phyloP scores from a whole-genome alignment of 768 basidiomycete species.

The Kwoniella dejecticola region DNA sequence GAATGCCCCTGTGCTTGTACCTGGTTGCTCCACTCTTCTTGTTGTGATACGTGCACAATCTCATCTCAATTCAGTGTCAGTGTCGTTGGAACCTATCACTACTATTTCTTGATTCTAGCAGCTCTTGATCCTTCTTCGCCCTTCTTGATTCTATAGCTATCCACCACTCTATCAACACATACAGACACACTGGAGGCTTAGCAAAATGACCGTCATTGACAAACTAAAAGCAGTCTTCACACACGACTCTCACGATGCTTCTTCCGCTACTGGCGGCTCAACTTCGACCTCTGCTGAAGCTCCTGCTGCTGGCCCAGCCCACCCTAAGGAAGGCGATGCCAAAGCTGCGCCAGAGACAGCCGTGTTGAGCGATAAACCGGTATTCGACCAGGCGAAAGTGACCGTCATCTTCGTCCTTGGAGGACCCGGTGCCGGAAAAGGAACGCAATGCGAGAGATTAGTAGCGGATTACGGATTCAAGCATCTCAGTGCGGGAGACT shows the following conservation, averaged over 20 bases:
- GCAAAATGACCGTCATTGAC: constrained; percentile 45
- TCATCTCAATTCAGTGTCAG: no score
- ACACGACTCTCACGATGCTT: background rate
- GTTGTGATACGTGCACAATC: no score
- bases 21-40: no score
- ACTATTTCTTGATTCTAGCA: no score
- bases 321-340: constrained; percentile 5
- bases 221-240: constrained; percentile 43
- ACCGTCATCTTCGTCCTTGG: constrained; percentile 93
- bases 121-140: no score
- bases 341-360: constrained; percentile 11
- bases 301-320: constrained; percentile 8
- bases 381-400: constrained; percentile 72
- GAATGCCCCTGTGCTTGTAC: no score
- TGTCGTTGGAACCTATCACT: no score
- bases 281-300: background rate
- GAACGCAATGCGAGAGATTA: constrained; percentile 85
- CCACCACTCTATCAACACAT: no score
- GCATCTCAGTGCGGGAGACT: constrained; percentile 97
- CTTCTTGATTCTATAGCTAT: no score
- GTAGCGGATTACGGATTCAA: constrained; percentile 83
- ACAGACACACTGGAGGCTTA: background rate
- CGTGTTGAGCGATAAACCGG: constrained; percentile 50
- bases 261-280: constrained; percentile 2
- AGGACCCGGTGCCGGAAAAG: constrained; percentile 96